phyloP scores from a whole-genome alignment of 768 basidiomycete genomes.

The Lentinula guzmanii region DNA sequence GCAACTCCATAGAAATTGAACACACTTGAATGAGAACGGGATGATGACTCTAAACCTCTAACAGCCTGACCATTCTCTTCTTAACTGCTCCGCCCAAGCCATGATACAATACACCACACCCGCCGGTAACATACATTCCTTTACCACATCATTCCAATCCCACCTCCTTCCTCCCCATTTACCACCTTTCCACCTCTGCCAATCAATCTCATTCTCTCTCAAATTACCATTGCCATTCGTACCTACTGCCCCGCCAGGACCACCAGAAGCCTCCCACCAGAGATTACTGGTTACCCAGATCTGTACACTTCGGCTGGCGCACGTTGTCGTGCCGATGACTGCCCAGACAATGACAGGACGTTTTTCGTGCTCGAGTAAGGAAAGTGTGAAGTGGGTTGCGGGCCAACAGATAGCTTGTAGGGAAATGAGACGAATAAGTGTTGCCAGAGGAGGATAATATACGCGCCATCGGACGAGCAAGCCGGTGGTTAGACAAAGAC shows the following conservation, averaged over 20 bases:
- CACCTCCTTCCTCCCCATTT: constrained; percentile 60
- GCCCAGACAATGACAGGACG: constrained; percentile 90
- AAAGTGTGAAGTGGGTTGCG: constrained; percentile 80
- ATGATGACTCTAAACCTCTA: constrained; percentile 1
- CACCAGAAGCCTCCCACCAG: constrained; percentile 35
- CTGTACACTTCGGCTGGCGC: constrained; percentile 75
- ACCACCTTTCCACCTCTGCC: constrained; percentile 39
- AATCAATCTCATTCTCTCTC: constrained; percentile 19
- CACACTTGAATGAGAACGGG: background rate
- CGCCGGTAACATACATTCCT: constrained; percentile 69
- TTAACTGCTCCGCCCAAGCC: constrained; percentile 63
- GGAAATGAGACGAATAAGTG: constrained; percentile 86
- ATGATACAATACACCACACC: constrained; percentile 72
- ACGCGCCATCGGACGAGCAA: constrained; percentile 85
- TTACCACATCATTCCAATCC: constrained; percentile 74
- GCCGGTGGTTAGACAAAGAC: constrained; percentile 81
- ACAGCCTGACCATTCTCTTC: constrained; percentile 36
- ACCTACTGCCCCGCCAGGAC: constrained; percentile 16
- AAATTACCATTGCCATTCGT: constrained; percentile 7
- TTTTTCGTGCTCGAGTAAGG: constrained; percentile 57
- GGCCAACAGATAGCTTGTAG: constrained; percentile 97
- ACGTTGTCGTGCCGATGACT: constrained; percentile 84
- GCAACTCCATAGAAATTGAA: background rate
- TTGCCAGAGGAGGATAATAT: constrained; percentile 84
- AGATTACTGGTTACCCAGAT: constrained; percentile 97